Evolutionary conservation across 1,284 basidiomycete species (phyloP), one percentile per base, ranked within the genome.

Genomic region (Tylopilus orsonianus): DNA sequence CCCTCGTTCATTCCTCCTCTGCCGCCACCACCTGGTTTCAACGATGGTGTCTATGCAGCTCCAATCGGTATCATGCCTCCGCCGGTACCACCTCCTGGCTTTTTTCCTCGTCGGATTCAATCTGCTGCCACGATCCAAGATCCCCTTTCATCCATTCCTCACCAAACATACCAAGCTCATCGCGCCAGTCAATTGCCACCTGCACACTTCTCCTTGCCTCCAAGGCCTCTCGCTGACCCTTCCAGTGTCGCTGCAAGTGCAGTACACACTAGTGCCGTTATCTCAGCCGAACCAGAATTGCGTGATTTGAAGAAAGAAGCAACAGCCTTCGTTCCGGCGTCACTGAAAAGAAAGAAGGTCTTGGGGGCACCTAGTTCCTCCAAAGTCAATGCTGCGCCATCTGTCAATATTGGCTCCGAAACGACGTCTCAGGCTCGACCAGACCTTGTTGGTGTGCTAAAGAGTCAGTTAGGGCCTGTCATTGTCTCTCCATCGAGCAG

Each of bases 231-330:
- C n/a, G 35, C 32, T 14, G 42, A 41, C 33, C 27, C 22, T 23
- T 50, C 30, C 37, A 50, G 65, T 46, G 56, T 63, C 56, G 68
- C 75, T 10, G 85, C 87, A 0, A 84, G 82, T 32, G 53, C 55
- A 20, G 20, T 39, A 22, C 61, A 46, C 8, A 58, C 64, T 47
- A 69, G 77, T 7, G 90, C 90, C 1, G 87, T 81, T 1, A 82
- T 96, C 46, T 85, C 80, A 14, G 92, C 92, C 1, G 91, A 75
- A 41, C 92, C 94, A 2, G 77, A 92, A 61, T 68, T 97, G 38
- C 86, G 93, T 19, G 90, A 97, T 66, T 75, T 97, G 56, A 92
- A 93, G 71, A 93, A 92, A 66, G 93, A 97, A 65, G 84, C 87
- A 8, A 94, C 91, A 0, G 81, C 89, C 0, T 97, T 97, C 60